These are phyloP conservation scores for Zygoascus bituminiphila DNA, from an alignment of 805 yeast species.

Conservation along the genomic window DNA sequence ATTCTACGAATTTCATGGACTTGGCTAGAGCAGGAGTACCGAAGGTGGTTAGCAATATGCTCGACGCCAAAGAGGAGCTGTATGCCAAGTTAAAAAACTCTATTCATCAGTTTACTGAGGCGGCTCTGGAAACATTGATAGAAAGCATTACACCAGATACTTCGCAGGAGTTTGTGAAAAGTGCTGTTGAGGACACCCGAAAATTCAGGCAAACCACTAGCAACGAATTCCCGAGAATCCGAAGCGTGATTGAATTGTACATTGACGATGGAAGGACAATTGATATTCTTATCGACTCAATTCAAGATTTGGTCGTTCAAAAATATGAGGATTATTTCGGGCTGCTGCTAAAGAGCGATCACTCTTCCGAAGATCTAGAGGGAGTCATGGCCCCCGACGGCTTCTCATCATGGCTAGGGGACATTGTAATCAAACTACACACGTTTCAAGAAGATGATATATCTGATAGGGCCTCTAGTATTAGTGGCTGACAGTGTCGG, in stretches of 20 bases:
- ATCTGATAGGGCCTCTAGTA: background rate
- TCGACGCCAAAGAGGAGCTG: conserved; percentile 68
- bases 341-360: conserved; percentile 24
- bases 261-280: conserved; percentile 48
- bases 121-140: conserved; percentile 42
- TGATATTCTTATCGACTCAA: conserved; percentile 50
- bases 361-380: conserved; percentile 28
- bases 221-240: conserved; percentile 48
- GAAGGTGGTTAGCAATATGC: conserved; percentile 68
- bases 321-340: conserved; percentile 49
- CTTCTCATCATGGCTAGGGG: conserved; percentile 42
- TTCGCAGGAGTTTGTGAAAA: conserved; percentile 5
- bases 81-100: conserved; percentile 63
- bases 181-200: conserved; percentile 29
- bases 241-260: conserved; percentile 44
- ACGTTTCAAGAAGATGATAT: background rate
- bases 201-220: conserved; percentile 43
- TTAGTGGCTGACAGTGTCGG: background rate
- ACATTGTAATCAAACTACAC: conserved; percentile 22
- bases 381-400: conserved; percentile 60
- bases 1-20: conserved; percentile 33
- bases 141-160: conserved; percentile 32
- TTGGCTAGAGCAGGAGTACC: conserved; percentile 67
- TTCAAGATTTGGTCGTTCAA: conserved; percentile 51
- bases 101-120: conserved; percentile 60